Evolutionary conservation across 768 basidiomycete species (phyloP).

Genomic region (Candolleomyces eurysporus): DNA sequence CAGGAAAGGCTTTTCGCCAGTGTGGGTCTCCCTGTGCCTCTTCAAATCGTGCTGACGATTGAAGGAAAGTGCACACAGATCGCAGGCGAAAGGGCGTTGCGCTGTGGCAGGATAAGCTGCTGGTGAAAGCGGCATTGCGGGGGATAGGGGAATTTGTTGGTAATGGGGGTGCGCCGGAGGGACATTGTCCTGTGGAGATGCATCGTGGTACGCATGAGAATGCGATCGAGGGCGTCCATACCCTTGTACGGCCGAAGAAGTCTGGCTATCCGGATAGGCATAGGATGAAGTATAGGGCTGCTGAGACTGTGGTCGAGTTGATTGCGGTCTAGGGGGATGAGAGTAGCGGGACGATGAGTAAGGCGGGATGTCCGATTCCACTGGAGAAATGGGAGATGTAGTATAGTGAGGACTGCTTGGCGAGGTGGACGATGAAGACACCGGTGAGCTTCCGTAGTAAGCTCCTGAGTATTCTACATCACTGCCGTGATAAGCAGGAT

Average conservation of each 20-base stretch:
- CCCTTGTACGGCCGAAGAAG: slow-evolving; percentile 22
- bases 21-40: slow-evolving; percentile 81
- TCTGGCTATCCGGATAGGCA: slow-evolving; percentile 30
- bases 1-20: slow-evolving; percentile 79
- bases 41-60: slow-evolving; percentile 85
- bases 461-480: slow-evolving; percentile 1
- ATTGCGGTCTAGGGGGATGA: slow-evolving; percentile 29
- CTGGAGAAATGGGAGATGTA: slow-evolving; percentile 6
- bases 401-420: slow-evolving; percentile 6
- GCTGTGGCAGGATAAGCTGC: slow-evolving; percentile 54
- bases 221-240: slow-evolving; percentile 40
- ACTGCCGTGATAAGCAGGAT: neutral
- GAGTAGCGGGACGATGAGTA: slow-evolving; percentile 15
- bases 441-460: slow-evolving; percentile 4
- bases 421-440: neutral
- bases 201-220: slow-evolving; percentile 33
- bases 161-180: slow-evolving; percentile 17
- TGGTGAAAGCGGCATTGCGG: slow-evolving; percentile 23
- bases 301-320: slow-evolving; percentile 29
- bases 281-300: slow-evolving; percentile 39
- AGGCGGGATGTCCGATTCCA: slow-evolving; percentile 3
- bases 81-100: slow-evolving; percentile 61
- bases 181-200: neutral
- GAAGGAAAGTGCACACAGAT: slow-evolving; percentile 78
- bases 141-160: slow-evolving; percentile 31